These are phyloP conservation scores for Lizonia empirigonia DNA, from an alignment of 2,329 filamentous ascomycete species.

Conservation along the genomic window DNA sequence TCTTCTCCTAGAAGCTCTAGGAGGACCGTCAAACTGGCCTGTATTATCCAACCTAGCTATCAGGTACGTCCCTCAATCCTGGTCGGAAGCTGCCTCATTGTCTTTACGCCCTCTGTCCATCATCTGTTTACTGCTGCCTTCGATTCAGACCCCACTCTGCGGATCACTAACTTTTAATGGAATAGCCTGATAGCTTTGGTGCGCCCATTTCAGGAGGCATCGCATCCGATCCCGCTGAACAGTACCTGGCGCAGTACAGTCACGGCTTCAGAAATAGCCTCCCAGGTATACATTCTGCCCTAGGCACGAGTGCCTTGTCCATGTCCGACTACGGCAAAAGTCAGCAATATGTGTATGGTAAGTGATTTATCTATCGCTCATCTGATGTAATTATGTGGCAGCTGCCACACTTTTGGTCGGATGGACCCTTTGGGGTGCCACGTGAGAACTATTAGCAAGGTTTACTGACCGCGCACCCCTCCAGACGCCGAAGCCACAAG, in stretches of 20 bases:
- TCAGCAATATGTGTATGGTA: slow-evolving; percentile 80
- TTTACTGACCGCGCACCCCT: slow-evolving; percentile 54
- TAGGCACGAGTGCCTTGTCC: slow-evolving; percentile 61
- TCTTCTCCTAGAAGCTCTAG: slow-evolving; percentile 19
- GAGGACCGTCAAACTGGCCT: slow-evolving; percentile 47
- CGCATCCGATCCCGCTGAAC: slow-evolving; percentile 20
- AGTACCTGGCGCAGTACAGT: slow-evolving; percentile 38
- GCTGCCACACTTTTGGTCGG: slow-evolving; percentile 45
- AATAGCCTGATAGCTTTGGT: slow-evolving; percentile 41
- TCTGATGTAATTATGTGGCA: slow-evolving; percentile 44
- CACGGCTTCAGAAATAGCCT: slow-evolving; percentile 54
- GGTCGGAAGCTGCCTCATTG: slow-evolving; percentile 16
- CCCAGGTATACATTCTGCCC: slow-evolving; percentile 51
- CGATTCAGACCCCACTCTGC: not conserved
- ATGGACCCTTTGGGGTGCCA: slow-evolving; percentile 44
- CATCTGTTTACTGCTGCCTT: slow-evolving; percentile 37
- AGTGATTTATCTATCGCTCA: slow-evolving; percentile 56
- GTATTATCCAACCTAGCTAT: slow-evolving; percentile 42
- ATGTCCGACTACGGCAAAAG: slow-evolving; percentile 84
- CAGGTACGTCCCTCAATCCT: slow-evolving; percentile 40
- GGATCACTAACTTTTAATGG: not conserved
- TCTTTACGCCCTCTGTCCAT: slow-evolving; percentile 23
- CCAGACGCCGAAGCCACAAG: slow-evolving; percentile 66
- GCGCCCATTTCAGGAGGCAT: slow-evolving; percentile 37
- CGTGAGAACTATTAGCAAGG: slow-evolving; percentile 43